A percentile compares a stretch with the other conserved stretches of the same genome.
These are phyloP conservation scores for Phytophthora fragariae DNA, from an alignment of 352 stramenopile genomes.

Conservation along the genomic window DNA sequence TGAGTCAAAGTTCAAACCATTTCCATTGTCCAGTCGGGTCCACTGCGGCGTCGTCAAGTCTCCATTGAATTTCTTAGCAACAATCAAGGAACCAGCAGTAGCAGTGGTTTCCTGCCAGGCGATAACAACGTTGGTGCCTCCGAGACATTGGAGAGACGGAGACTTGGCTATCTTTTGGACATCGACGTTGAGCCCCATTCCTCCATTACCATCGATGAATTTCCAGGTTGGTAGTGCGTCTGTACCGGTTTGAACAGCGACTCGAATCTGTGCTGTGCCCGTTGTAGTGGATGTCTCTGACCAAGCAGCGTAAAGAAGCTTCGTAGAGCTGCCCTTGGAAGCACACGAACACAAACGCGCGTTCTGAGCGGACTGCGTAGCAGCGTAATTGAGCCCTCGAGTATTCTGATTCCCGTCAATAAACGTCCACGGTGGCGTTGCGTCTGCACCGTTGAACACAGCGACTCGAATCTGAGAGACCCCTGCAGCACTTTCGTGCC, in stretches of 20 bases:
- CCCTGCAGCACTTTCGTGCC: slow-evolving; percentile 52
- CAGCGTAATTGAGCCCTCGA: slow-evolving; percentile 54
- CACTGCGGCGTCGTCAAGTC: slow-evolving; percentile 47
- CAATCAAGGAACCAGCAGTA: slow-evolving; percentile 24
- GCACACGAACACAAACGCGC: slow-evolving; percentile 53
- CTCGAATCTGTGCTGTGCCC: slow-evolving; percentile 52
- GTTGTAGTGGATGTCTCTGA: slow-evolving; percentile 51
- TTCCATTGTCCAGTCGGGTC: slow-evolving; percentile 41
- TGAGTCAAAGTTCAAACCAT: slow-evolving; percentile 56
- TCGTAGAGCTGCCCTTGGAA: slow-evolving; percentile 17
- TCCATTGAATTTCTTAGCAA: slow-evolving; percentile 55
- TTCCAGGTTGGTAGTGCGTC: slow-evolving; percentile 50
- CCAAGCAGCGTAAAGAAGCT: slow-evolving; percentile 58
- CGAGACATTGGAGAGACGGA: slow-evolving; percentile 54
- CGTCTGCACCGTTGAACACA: slow-evolving; percentile 58
- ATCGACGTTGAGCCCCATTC: slow-evolving; percentile 54
- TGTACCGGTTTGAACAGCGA: slow-evolving; percentile 53
- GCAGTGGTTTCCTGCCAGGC: slow-evolving; percentile 59
- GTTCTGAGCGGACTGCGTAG: slow-evolving; percentile 40
- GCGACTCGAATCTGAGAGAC: slow-evolving; percentile 59
- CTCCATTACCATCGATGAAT: slow-evolving; percentile 61
- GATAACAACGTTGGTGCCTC: slow-evolving; percentile 44
- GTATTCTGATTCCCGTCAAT: slow-evolving; percentile 57
- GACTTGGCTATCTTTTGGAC: slow-evolving; percentile 29
- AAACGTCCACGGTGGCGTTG: slow-evolving; percentile 57